These are phyloP conservation scores for Batkoa obscura DNA, from an alignment of 371 early-diverging fungal genomes.

Conservation along the genomic window DNA sequence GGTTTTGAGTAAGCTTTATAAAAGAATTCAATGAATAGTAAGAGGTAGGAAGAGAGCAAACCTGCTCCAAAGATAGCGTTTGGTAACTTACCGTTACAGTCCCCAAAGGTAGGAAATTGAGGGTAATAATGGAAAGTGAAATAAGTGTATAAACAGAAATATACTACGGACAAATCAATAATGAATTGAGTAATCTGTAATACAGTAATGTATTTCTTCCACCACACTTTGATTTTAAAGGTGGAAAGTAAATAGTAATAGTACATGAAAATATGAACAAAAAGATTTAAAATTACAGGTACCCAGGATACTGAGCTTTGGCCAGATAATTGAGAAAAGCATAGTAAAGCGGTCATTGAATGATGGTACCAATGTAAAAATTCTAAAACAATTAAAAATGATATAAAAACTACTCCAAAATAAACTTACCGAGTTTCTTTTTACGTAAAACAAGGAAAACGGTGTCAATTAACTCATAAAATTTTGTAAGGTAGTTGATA, in stretches of 20 bases:
- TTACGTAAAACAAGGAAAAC: slow-evolving; percentile 43
- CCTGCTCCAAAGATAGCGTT: slow-evolving; percentile 66
- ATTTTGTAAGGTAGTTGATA: slow-evolving; percentile 49
- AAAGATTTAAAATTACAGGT: slow-evolving; percentile 28
- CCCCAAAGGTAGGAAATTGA: slow-evolving; percentile 43
- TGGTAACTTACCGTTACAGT: slow-evolving; percentile 52
- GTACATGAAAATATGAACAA: slow-evolving; percentile 45
- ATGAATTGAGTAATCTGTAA: slow-evolving; percentile 41
- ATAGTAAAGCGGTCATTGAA: slow-evolving; percentile 12
- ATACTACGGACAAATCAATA: slow-evolving; percentile 14
- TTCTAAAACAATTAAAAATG: slow-evolving; percentile 2
- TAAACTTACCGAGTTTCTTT: slow-evolving; percentile 26
- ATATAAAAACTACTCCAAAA: not conserved
- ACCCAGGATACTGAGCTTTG: slow-evolving; percentile 20
- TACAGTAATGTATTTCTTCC: slow-evolving; percentile 39
- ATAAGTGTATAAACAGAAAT: not conserved
- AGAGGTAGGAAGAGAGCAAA: slow-evolving; percentile 60
- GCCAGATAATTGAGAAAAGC: slow-evolving; percentile 14
- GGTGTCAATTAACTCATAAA: slow-evolving; percentile 50
- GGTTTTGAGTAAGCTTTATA: slow-evolving; percentile 53
- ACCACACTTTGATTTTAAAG: slow-evolving; percentile 26
- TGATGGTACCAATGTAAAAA: slow-evolving; percentile 52
- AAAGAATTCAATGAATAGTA: slow-evolving; percentile 76
- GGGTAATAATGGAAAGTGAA: slow-evolving; percentile 12
- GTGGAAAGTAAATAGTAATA: slow-evolving; percentile 30